phyloP scores from a whole-genome alignment of 2,329 filamentous ascomycete genomes.

The Cordyceps farinosa region DNA sequence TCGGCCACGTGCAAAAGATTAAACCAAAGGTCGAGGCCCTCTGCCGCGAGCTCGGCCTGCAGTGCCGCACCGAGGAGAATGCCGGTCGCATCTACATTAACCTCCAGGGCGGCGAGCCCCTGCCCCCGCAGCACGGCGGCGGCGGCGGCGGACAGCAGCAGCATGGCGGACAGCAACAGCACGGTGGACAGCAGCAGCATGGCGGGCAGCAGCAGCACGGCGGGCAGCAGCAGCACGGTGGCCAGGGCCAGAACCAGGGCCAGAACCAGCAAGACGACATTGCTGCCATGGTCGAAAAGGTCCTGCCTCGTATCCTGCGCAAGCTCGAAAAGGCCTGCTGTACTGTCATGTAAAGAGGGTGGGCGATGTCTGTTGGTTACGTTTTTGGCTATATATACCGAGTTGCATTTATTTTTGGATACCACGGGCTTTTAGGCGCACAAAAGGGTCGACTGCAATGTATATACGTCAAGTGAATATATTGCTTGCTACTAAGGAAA shows the following conservation, averaged over 20 bases:
- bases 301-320: constrained; percentile 57
- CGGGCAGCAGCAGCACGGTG: constrained; percentile 39
- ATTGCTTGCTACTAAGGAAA: constrained; percentile 3
- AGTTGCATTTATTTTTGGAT: constrained; percentile 7
- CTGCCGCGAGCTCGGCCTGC: constrained; percentile 76
- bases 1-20: constrained; percentile 81
- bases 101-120: constrained; percentile 67
- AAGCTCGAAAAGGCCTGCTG: constrained; percentile 69
- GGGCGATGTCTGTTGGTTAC: not conserved
- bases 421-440: constrained; percentile 11
- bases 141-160: constrained; percentile 20
- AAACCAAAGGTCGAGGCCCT: constrained; percentile 91
- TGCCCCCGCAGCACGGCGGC: constrained; percentile 40
- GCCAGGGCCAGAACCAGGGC: constrained; percentile 38
- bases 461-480: constrained; percentile 6
- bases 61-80: constrained; percentile 84
- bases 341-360: constrained; percentile 62
- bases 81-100: constrained; percentile 86
- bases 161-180: constrained; percentile 41
- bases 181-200: constrained; percentile 36
- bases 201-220: constrained; percentile 40
- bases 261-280: constrained; percentile 51
- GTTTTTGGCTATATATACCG: constrained; percentile 4
- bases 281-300: constrained; percentile 57
- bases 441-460: not conserved